A percentile compares a stretch with the other conserved stretches of the same genome.
Conservation (phyloP, 768 basidiomycete species). For the Dendrothele bispora region DNA sequence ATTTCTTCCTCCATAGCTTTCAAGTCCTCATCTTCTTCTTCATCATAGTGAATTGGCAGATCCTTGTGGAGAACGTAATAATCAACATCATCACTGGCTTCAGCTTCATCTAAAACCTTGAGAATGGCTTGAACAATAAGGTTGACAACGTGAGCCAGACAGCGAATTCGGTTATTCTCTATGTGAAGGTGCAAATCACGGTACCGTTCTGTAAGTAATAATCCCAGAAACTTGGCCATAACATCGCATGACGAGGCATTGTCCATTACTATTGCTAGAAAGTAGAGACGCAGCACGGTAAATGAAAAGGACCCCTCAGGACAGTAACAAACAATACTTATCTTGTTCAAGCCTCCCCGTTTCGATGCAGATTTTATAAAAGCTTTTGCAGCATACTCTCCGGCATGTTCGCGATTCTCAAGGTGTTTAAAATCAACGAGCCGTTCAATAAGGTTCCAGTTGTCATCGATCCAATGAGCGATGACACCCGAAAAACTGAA, state of each 20-base stretch:
- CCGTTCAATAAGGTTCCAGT: slow-evolving; percentile 31
- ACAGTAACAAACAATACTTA: too few species aligned
- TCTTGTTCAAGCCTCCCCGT: too few species aligned
- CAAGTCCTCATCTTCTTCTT: slow-evolving; percentile 20
- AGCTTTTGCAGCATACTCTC: slow-evolving; percentile 26
- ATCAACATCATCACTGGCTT: slow-evolving; percentile 24
- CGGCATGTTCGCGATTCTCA: slow-evolving; percentile 31
- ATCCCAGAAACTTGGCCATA: slow-evolving; percentile 19
- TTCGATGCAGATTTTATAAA: too few species aligned
- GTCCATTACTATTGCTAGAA: too few species aligned
- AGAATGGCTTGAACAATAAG: slow-evolving; percentile 35
- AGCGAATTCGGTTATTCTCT: slow-evolving; percentile 31
- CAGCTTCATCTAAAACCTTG: slow-evolving; percentile 20
- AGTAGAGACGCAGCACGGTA: too few species aligned
- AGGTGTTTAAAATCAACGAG: slow-evolving; percentile 31
- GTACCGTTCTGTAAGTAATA: slow-evolving; percentile 20
- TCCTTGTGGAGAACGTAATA: slow-evolving; percentile 27
- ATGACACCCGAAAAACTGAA: slow-evolving; percentile 31
- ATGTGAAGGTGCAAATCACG: too few species aligned
- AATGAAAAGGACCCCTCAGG: too few species aligned
- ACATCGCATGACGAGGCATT: slow-evolving; percentile 35
- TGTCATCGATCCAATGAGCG: slow-evolving; percentile 25
- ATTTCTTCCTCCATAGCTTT: slow-evolving; percentile 17
- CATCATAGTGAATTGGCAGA: slow-evolving; percentile 28
- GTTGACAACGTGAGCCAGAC: slow-evolving; percentile 34